Percentiles rank a stretch among this genome's conserved stretches.
Evolutionary conservation across 306 rosid species (phyloP).

Genomic region (Cucumis melo): DNA sequence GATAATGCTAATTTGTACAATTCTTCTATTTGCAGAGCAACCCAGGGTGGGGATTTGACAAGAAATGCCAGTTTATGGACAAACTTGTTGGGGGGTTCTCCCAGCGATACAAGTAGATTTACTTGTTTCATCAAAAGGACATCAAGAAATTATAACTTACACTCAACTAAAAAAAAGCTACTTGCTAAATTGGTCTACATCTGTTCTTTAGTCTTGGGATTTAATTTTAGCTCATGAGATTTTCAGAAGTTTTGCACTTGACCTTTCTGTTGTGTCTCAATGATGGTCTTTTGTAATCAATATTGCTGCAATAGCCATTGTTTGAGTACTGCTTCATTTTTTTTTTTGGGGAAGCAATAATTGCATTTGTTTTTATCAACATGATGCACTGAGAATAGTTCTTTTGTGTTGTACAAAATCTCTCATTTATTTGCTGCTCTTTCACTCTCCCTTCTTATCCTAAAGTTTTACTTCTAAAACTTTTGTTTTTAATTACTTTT

Average conservation of each 20-base stretch:
- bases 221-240: background rate
- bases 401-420: no score
- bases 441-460: no score
- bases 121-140: background rate
- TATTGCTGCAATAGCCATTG: background rate
- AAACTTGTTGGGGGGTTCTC: constrained; percentile 55
- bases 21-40: constrained; percentile 51
- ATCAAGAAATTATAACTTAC: background rate
- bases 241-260: background rate
- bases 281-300: background rate
- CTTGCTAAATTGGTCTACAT: background rate
- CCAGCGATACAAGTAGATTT: constrained; percentile 43
- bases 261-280: background rate
- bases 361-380: background rate
- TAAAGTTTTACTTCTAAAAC: no score
- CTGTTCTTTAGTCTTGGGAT: background rate
- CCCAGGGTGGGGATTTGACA: constrained; percentile 88
- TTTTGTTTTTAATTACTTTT: no score
- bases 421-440: no score
- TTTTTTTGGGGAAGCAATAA: background rate
- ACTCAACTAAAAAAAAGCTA: background rate
- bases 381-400: background rate
- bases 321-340: background rate
- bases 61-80: constrained; percentile 86
- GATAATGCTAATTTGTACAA: background rate